These are phyloP conservation scores for Penicillium diatomitis DNA, from an alignment of 495 filamentous ascomycete species.

Conservation along the genomic window DNA sequence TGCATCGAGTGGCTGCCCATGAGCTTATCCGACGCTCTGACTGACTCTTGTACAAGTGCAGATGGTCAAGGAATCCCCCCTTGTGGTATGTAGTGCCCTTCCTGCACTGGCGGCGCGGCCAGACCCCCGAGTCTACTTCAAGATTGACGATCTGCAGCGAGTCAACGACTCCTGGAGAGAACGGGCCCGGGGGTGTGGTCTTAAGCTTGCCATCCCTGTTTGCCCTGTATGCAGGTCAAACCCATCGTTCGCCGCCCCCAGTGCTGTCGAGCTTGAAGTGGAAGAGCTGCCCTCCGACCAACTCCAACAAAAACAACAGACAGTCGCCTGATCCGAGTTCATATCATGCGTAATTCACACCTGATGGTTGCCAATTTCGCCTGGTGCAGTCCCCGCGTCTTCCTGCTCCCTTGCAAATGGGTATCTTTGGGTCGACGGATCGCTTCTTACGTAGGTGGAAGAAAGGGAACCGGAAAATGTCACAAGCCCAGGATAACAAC, in stretches of 20 bases:
- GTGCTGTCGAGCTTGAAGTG: constrained; percentile 8
- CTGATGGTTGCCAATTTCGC: no score
- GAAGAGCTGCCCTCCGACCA: no score
- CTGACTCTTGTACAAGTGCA: no score
- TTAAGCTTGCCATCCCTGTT: constrained; percentile 6
- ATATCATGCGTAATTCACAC: no score
- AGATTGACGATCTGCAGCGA: no score
- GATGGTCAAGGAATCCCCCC: neutral
- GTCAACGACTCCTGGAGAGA: no score
- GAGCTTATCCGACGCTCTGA: no score
- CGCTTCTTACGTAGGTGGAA: neutral
- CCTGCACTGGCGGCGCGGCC: neutral
- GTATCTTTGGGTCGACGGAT: neutral
- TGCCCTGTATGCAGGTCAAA: constrained; percentile 8
- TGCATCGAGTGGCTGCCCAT: neutral
- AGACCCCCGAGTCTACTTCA: constrained; percentile 1
- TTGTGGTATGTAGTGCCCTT: neutral
- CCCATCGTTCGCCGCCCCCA: neutral
- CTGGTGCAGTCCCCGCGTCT: no score
- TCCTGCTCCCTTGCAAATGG: no score
- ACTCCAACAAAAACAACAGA: no score
- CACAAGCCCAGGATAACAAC: neutral
- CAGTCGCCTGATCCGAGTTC: no score
- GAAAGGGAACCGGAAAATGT: neutral
- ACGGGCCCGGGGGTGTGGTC: neutral